Evolutionary conservation across 2,329 filamentous ascomycete genomes (phyloP).

Genomic region (Xylaria sp.): DNA sequence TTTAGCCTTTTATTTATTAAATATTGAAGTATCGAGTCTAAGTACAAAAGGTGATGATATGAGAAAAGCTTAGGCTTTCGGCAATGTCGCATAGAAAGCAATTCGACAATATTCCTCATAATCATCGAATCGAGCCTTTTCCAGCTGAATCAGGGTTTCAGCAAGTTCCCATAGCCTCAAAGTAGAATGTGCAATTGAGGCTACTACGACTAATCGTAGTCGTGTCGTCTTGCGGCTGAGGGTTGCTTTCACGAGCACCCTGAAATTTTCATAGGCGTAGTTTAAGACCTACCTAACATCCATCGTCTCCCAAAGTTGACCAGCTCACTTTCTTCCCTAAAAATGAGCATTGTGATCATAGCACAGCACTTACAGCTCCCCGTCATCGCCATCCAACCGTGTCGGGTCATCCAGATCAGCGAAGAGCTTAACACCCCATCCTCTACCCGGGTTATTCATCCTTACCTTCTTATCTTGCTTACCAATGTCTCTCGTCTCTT

Average conservation of each 20-base stretch:
- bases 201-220: too few relatives aligned
- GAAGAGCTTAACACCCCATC: slow-evolving; percentile 56
- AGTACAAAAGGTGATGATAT: neutral
- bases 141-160: too few relatives aligned
- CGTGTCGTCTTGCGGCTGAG: too few relatives aligned
- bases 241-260: too few relatives aligned
- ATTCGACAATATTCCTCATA: neutral
- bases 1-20: neutral
- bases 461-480: slow-evolving; percentile 50
- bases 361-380: slow-evolving; percentile 37
- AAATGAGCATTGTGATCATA: neutral
- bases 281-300: too few relatives aligned
- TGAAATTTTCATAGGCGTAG: too few relatives aligned
- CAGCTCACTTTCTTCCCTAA: neutral
- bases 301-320: neutral
- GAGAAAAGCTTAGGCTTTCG: neutral
- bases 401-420: slow-evolving; percentile 54
- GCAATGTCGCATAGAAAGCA: neutral
- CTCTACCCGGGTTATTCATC: slow-evolving; percentile 53
- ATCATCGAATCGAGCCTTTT: too few relatives aligned
- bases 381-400: slow-evolving; percentile 35
- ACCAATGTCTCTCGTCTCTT: slow-evolving; percentile 53
- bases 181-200: too few relatives aligned
- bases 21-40: neutral
- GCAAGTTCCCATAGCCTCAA: too few relatives aligned